Base-by-base conservation (phyloP, 345 rosid species). In the Pistacia vera region DNA sequence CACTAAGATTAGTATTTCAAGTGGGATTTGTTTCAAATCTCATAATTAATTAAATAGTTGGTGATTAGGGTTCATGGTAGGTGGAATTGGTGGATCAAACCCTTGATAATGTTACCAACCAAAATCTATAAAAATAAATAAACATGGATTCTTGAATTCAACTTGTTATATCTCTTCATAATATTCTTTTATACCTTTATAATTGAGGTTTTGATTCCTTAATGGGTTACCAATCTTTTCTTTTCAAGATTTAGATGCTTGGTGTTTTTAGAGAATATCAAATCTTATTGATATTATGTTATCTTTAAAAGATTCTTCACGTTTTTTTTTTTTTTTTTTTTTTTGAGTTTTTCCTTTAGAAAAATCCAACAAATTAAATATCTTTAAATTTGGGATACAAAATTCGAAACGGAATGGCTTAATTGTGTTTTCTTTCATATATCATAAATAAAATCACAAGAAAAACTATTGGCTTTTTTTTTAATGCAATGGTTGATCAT, bases 41-140 rank as follows among this genome's bases (percentile, higher is more conserved):
- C 17, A 12, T 48, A 76, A 68, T 63, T 71, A 48, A 61, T 46
- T 70, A 55, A 22, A 11, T 58, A 44, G 56, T 55, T 71, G 63
- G 59, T 73, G 61, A 68, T 44, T 49, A 35, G 44, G 72, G 17
- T 77, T 70, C 22, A 78, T 63, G 86, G 79, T 83, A 77, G 83
- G 84, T 78, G 54, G 71, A 78, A 59, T 74, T 70, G 85, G 77
- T 80, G 57, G 75, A 86, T 83, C 87, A 80, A 81, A 78, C 75
- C 78, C 70, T 70, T 51, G 44, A 77, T 63, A 36, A 30, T 78
- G 68, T 70, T 58, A 79, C 79, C 85, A 63, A 69, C 75, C 76
- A 70, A 57, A 70, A 38, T 25, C 9, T 20, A 54, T 11, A n/a
- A 12, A 18, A 11, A 57, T 10, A 7, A 64, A 13, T 12, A 10